These are phyloP conservation scores for Maudiozyma barnettii DNA, from an alignment of 805 yeast genomes.

Conservation along the genomic window DNA sequence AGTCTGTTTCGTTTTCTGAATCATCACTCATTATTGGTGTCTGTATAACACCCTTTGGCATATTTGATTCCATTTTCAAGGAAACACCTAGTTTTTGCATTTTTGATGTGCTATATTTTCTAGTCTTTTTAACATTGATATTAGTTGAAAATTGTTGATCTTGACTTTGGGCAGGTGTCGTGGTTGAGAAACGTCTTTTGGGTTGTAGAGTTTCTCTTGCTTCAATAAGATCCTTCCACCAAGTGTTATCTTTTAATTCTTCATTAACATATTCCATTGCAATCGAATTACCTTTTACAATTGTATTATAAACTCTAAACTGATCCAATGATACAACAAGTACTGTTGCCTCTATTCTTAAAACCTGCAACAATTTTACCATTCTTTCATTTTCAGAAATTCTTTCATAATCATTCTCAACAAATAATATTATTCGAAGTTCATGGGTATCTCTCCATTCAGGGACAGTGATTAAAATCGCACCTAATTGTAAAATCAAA, in stretches of 20 bases:
- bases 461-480: conserved; percentile 85
- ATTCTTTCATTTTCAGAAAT: conserved; percentile 61
- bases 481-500: conserved; percentile 84
- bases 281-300: conserved; percentile 56
- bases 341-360: conserved; percentile 79
- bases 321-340: conserved; percentile 58
- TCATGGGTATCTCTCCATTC: conserved; percentile 76
- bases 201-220: conserved; percentile 38
- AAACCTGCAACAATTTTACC: conserved; percentile 51
- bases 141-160: conserved; percentile 2
- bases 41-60: conserved; percentile 29
- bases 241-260: conserved; percentile 51
- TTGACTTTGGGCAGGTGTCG: conserved; percentile 15
- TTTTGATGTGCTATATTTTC: conserved; percentile 41
- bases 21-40: conserved; percentile 24
- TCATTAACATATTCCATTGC: conserved; percentile 39
- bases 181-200: conserved; percentile 24
- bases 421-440: conserved; percentile 80
- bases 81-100: conserved; percentile 72
- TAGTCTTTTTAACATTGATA: conserved; percentile 11
- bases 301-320: conserved; percentile 57
- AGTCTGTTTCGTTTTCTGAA: conserved; percentile 26
- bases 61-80: conserved; percentile 62
- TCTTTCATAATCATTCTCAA: conserved; percentile 64
- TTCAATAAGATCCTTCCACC: conserved; percentile 72